Evolutionary conservation across 768 basidiomycete species (phyloP).

Genomic region (Trametes punicea): DNA sequence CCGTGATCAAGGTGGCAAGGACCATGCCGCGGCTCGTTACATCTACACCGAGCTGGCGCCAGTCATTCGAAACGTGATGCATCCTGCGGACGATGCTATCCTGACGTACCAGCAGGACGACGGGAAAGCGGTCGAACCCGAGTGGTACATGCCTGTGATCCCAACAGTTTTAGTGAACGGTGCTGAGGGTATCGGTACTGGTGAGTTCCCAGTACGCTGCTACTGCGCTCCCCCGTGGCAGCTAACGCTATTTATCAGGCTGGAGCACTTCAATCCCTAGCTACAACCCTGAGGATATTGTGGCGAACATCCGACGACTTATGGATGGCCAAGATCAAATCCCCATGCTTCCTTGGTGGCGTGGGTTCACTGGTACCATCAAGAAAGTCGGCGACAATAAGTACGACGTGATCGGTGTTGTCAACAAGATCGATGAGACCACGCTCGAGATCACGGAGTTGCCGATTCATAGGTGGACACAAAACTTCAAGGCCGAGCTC

Average conservation of each 20-base stretch:
- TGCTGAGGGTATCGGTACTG: conserved; percentile 96
- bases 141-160: conserved; percentile 88
- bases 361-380: conserved; percentile 89
- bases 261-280: conserved; percentile 94
- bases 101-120: conserved; percentile 81
- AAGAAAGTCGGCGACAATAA: conserved; percentile 80
- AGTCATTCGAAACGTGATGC: conserved; percentile 74
- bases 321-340: conserved; percentile 83
- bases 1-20: conserved; percentile 89
- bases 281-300: conserved; percentile 90
- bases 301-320: conserved; percentile 78
- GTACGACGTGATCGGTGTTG: conserved; percentile 75
- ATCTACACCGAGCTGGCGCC: conserved; percentile 81
- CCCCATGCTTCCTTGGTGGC: conserved; percentile 96
- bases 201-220: conserved; percentile 37
- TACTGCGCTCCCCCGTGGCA: too few relatives aligned
- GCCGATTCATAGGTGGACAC: conserved; percentile 94
- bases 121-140: conserved; percentile 82
- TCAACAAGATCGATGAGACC: conserved; percentile 75
- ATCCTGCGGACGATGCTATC: conserved; percentile 82
- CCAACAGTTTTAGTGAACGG: conserved; percentile 92
- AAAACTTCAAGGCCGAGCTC: conserved; percentile 86
- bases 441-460: conserved; percentile 94
- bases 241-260: conserved; percentile 43
- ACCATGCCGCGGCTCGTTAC: conserved; percentile 95